Conservation (phyloP, 345 rosid genomes). For the Eucalyptus curtisii region DNA sequence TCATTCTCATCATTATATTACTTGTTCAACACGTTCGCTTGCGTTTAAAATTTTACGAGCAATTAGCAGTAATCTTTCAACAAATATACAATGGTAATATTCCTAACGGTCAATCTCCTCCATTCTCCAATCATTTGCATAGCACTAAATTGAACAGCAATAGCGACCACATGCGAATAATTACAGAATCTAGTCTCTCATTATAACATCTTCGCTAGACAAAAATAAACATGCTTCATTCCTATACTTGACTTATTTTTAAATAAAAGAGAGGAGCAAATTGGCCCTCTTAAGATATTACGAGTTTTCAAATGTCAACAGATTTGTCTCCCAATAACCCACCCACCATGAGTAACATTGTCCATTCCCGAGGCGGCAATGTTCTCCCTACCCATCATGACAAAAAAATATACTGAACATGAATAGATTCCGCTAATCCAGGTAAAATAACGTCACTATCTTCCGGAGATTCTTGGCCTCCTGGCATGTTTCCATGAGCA, state of each 20-base stretch:
- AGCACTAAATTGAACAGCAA: not conserved
- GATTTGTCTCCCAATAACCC: not conserved
- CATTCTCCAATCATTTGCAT: not conserved
- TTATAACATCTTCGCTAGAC: not conserved
- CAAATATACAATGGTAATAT: not conserved
- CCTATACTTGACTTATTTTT: not conserved
- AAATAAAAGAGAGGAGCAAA: not conserved
- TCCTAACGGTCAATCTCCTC: not conserved
- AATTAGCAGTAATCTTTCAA: not conserved
- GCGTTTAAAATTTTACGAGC: too few species aligned
- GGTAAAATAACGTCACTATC: constrained; percentile 86
- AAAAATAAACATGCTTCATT: not conserved
- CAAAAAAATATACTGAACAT: not conserved
- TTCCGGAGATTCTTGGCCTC: constrained; percentile 89
- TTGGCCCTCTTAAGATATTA: not conserved
- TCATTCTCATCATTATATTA: too few species aligned
- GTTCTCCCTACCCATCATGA: not conserved
- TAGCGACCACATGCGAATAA: not conserved
- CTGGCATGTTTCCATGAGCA: constrained; percentile 94
- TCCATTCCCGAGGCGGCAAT: not conserved
- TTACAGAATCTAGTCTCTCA: not conserved
- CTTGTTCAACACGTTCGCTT: too few species aligned
- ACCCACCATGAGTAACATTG: not conserved
- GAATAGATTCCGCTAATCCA: constrained; percentile 30
- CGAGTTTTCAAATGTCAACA: not conserved